Evolutionary conservation across 2,329 filamentous ascomycete species (phyloP).

Genomic region (Tolypocladium amazonense): DNA sequence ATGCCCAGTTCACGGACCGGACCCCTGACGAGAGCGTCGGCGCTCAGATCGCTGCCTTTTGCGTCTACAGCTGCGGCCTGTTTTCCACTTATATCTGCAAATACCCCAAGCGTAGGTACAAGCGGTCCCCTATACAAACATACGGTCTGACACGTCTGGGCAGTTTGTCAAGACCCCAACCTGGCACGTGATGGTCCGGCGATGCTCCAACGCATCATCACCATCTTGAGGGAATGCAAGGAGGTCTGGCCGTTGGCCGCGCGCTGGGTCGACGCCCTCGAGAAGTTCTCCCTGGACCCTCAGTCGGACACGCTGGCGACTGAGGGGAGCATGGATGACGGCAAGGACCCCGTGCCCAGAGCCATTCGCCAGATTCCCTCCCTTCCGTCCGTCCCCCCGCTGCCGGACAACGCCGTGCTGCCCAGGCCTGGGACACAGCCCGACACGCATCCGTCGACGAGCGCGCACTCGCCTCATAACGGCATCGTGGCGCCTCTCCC

Average conservation of each 20-base stretch:
- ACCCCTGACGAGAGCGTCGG: slow-evolving; percentile 37
- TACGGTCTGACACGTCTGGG: background rate
- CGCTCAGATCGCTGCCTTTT: slow-evolving; percentile 44
- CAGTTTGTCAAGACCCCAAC: slow-evolving; percentile 30
- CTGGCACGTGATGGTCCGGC: slow-evolving; percentile 29
- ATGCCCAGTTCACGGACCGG: slow-evolving; percentile 37
- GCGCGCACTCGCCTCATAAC: slow-evolving; percentile 7
- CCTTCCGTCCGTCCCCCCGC: slow-evolving; percentile 2
- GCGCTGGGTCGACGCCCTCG: slow-evolving; percentile 40
- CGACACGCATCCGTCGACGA: slow-evolving; percentile 7
- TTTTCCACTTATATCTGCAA: slow-evolving; percentile 41
- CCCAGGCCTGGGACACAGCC: slow-evolving; percentile 12
- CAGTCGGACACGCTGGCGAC: slow-evolving; percentile 25
- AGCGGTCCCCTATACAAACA: background rate
- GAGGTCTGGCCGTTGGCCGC: slow-evolving; percentile 41
- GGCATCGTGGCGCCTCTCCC: background rate
- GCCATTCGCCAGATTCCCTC: slow-evolving; percentile 9
- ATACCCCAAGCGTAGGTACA: slow-evolving; percentile 34
- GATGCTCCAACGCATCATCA: slow-evolving; percentile 35
- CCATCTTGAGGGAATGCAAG: slow-evolving; percentile 36
- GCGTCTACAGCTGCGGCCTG: slow-evolving; percentile 43
- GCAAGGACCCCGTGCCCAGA: slow-evolving; percentile 22
- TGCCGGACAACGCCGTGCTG: slow-evolving; percentile 8
- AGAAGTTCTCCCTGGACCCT: slow-evolving; percentile 34
- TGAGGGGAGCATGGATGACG: slow-evolving; percentile 41